Conservation (phyloP, 2,329 filamentous ascomycete genomes). For the Aspergillus neotritici region DNA sequence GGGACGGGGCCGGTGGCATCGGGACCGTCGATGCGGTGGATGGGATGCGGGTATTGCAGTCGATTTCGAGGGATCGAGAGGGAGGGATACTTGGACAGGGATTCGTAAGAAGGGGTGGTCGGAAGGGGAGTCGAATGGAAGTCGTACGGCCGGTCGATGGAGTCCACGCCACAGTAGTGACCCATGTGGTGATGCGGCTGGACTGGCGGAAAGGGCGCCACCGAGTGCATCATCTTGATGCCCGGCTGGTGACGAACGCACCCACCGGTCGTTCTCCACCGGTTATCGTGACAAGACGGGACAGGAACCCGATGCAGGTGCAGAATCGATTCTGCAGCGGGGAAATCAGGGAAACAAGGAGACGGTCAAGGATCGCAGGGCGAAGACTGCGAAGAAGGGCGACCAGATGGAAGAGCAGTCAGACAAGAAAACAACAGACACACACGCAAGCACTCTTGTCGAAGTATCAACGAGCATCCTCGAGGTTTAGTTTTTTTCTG, state of each 20-base stretch:
- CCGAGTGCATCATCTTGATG: constrained; percentile 46
- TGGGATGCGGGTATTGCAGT: constrained; percentile 35
- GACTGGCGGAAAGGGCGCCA: constrained; percentile 40
- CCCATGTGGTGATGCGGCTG: constrained; percentile 38
- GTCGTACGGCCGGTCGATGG: constrained; percentile 28
- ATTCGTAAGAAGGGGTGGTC: constrained; percentile 20
- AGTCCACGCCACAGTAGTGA: constrained; percentile 27
- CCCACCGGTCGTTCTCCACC: constrained; percentile 11
- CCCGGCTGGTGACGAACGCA: not conserved
- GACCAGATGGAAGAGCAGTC: constrained; percentile 7
- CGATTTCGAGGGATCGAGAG: constrained; percentile 29
- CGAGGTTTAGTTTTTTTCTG: constrained; percentile 39
- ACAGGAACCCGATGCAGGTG: not conserved
- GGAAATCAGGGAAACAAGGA: not conserved
- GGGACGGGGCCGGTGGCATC: constrained; percentile 22
- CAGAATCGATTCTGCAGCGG: no score
- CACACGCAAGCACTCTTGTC: constrained; percentile 21
- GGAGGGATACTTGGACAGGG: constrained; percentile 21
- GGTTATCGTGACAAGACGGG: constrained; percentile 1
- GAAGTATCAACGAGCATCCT: constrained; percentile 36
- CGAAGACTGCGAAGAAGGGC: no score
- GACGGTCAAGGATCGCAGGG: constrained; percentile 10
- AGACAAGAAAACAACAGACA: constrained; percentile 12
- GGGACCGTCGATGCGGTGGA: constrained; percentile 32
- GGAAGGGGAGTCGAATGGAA: constrained; percentile 21